These are phyloP conservation scores for Dryas drummondii DNA, from an alignment of 306 rosid genomes.

Conservation along the genomic window DNA sequence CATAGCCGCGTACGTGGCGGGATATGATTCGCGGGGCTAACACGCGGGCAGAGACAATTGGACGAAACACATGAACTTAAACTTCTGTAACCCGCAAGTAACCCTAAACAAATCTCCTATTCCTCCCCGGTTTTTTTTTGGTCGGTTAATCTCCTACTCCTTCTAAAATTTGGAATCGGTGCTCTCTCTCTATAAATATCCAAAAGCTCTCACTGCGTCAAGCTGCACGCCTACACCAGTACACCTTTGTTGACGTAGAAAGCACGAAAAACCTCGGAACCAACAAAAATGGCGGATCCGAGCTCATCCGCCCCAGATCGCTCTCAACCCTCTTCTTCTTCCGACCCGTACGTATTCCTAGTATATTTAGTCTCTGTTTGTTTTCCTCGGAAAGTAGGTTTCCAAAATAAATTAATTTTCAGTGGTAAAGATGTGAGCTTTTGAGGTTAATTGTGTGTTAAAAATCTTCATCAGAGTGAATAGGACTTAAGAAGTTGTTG, in stretches of 20 bases:
- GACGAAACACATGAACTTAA: too few relatives aligned
- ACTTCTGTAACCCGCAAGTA: background rate
- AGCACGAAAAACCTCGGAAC: background rate
- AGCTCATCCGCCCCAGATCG: constrained; percentile 16
- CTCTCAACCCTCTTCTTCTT: constrained; percentile 13
- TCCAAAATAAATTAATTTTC: too few relatives aligned
- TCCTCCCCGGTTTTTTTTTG: background rate
- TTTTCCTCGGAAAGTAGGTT: background rate
- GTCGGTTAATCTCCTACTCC: too few relatives aligned
- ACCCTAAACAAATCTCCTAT: background rate
- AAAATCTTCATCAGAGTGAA: background rate
- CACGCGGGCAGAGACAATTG: background rate
- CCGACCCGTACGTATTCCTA: constrained; percentile 24
- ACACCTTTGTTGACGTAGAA: background rate
- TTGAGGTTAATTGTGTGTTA: too few relatives aligned
- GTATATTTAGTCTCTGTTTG: background rate
- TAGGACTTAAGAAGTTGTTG: background rate
- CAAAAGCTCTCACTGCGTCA: too few relatives aligned
- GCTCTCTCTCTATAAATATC: too few relatives aligned
- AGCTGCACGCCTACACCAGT: too few relatives aligned
- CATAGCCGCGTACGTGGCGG: background rate
- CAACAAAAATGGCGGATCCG: constrained; percentile 25
- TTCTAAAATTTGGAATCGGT: too few relatives aligned
- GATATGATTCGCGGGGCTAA: background rate
- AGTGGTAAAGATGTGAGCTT: background rate